Base-by-base conservation (phyloP, 2,329 filamentous ascomycete species). In the Talaromyces islandicus region DNA sequence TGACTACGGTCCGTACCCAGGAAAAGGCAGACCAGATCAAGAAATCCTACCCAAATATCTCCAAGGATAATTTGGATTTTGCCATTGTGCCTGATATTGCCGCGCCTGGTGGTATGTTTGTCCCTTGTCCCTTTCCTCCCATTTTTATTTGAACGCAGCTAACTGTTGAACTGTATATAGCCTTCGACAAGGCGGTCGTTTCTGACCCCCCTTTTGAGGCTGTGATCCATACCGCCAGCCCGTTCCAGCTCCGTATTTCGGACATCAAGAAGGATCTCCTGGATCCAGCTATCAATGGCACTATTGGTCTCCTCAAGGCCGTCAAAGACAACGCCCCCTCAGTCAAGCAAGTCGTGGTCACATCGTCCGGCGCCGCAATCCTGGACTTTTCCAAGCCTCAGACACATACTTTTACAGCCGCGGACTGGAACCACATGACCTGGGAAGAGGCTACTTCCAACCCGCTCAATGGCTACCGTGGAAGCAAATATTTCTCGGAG, bases 1-100 rank as follows among this genome's bases (percentile, higher is more conserved):
- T 85, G 29, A 83, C 83, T 4, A 86, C 83, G 10, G 84, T 86
- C 12, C 80, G 84, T 35, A 82, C 80, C 2, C 77, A 81, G 63
- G 77, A 80, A 54, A 86, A 87, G 68, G 84, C 81, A 29, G 74
- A 83, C 63, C 81, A 79, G 68, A 84, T 85, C 69, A 78, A 79
- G 63, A 72, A 76, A 19, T 78, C 77, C 12, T 77, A 83, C 65
- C 75, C 78, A 53, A 72, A 66, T 24, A 70, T 76, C 17, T 74
- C 79, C 3, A 78, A 80, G 54, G 78, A 80, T 53, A 80, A 81
- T 65, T 75, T 88, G 48, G 78, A 80, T 61, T 87, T 85, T 67
- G 79, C 70, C 24, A 82, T 92, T 60, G 88, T 93, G 7, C 79
- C 83, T 43, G 88, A 93, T 64, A 86, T 93, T 62, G 84, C 86